phyloP scores from a whole-genome alignment of 208 protist genomes.

The Crithidia bombi region DNA sequence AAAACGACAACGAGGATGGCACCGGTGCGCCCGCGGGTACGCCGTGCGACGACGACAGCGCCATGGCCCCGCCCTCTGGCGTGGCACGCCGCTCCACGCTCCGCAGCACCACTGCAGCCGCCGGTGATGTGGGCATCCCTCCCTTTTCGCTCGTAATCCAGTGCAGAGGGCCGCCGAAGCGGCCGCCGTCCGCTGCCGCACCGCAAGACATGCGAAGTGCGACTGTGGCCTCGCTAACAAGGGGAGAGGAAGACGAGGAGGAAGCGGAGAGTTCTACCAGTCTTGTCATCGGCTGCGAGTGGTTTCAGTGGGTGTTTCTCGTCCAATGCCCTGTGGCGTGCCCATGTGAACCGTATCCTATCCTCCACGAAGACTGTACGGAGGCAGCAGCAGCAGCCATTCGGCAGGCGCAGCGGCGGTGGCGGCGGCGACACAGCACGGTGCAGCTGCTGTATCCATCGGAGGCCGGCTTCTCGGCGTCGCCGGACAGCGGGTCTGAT shows the following conservation, averaged over 20 bases:
- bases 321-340: constrained; percentile 34
- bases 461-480: constrained; percentile 19
- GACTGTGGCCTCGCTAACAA: not conserved
- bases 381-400: constrained; percentile 1
- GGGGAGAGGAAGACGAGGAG: not conserved
- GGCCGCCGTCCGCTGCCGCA: not conserved
- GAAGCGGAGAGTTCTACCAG: not conserved
- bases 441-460: constrained; percentile 41
- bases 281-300: constrained; percentile 50
- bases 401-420: constrained; percentile 17
- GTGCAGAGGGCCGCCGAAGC: constrained; percentile 18
- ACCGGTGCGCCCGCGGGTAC: not conserved
- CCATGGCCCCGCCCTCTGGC: constrained; percentile 6
- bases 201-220: not conserved
- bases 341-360: constrained; percentile 27
- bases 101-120: not conserved
- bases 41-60: constrained; percentile 20
- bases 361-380: not conserved
- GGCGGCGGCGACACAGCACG: constrained; percentile 43
- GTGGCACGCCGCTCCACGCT: constrained; percentile 17
- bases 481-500: constrained; percentile 22
- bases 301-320: constrained; percentile 46
- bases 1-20: constrained; percentile 16
- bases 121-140: constrained; percentile 27
- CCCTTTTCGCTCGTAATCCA: constrained; percentile 49